Conservation (phyloP, 805 yeast genomes). For the Jamesozyma lodderae region DNA sequence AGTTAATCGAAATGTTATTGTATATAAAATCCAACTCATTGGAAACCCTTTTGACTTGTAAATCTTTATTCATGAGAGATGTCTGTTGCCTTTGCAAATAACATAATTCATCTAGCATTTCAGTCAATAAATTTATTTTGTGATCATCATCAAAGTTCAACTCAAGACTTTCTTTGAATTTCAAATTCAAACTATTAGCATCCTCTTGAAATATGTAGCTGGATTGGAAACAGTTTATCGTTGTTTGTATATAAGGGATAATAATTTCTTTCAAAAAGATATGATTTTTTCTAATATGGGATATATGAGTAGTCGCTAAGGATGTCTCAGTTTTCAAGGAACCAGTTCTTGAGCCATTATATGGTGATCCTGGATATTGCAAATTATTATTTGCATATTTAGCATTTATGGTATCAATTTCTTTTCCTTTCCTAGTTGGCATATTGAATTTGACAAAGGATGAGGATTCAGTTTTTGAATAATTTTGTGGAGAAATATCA, state of each 20-base stretch:
- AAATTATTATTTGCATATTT: not conserved
- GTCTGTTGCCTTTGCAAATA: conserved; percentile 17
- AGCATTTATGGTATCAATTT: not conserved
- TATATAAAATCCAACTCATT: conserved; percentile 2
- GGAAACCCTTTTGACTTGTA: conserved; percentile 7
- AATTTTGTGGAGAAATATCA: not conserved
- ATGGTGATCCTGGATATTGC: not conserved
- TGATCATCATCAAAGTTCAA: conserved; percentile 6
- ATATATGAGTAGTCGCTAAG: conserved; percentile 15
- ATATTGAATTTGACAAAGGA: not conserved
- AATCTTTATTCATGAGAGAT: conserved; percentile 20
- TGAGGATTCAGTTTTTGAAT: too few relatives aligned
- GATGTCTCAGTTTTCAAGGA: conserved; percentile 14
- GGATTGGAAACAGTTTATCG: conserved; percentile 13
- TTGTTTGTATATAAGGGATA: conserved; percentile 18
- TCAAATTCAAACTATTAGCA: conserved; percentile 8
- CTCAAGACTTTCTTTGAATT: conserved; percentile 11
- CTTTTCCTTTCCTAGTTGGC: not conserved
- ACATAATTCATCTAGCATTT: conserved; percentile 14
- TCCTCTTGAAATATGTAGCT: conserved; percentile 18
- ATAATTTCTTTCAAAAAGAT: conserved; percentile 13
- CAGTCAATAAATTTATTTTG: conserved; percentile 8
- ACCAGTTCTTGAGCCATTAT: conserved; percentile 3
- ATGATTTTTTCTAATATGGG: conserved; percentile 11
- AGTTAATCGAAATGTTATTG: not conserved